Evolutionary conservation across 768 basidiomycete species (phyloP).

Genomic region (Fomitopsis serialis): DNA sequence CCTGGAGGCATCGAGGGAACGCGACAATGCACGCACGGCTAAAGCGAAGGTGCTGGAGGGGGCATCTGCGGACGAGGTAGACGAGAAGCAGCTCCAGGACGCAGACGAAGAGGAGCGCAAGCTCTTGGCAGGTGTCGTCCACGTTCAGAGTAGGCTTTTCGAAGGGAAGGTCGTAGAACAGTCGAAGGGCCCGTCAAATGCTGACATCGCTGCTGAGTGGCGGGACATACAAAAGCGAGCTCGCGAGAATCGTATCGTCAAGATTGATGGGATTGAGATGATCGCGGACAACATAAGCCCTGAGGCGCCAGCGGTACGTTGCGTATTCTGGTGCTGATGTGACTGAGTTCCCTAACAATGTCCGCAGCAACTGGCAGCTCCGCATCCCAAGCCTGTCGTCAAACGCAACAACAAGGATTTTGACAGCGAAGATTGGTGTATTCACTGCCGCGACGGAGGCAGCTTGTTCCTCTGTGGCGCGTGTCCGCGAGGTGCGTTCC

Average conservation of each 20-base stretch:
- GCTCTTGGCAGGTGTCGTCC: conserved; percentile 50
- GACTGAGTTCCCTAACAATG: neutral
- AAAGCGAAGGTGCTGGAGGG: conserved; percentile 39
- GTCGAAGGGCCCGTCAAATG: conserved; percentile 23
- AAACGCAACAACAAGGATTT: conserved; percentile 33
- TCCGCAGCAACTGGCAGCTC: conserved; percentile 5
- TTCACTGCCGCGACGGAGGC: conserved; percentile 55
- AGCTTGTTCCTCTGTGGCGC: conserved; percentile 39
- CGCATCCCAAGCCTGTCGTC: conserved; percentile 9
- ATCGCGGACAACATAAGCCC: conserved; percentile 24
- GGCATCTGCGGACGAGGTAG: conserved; percentile 12
- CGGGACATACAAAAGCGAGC: conserved; percentile 39
- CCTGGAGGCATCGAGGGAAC: conserved; percentile 37
- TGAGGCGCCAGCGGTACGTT: conserved; percentile 20
- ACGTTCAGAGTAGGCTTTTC: conserved; percentile 53
- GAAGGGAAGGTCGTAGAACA: conserved; percentile 39
- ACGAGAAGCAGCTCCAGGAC: conserved; percentile 28
- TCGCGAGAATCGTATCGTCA: conserved; percentile 33
- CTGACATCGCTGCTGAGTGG: conserved; percentile 44
- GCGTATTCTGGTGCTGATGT: neutral
- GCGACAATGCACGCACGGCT: conserved; percentile 37
- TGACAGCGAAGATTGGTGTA: conserved; percentile 56
- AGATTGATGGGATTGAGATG: conserved; percentile 31
- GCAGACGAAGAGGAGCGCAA: conserved; percentile 50
- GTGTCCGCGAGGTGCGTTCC: conserved; percentile 49